These are phyloP conservation scores for Gracilariopsis chorda DNA, from an alignment of 23 red algal species.

Conservation along the genomic window DNA sequence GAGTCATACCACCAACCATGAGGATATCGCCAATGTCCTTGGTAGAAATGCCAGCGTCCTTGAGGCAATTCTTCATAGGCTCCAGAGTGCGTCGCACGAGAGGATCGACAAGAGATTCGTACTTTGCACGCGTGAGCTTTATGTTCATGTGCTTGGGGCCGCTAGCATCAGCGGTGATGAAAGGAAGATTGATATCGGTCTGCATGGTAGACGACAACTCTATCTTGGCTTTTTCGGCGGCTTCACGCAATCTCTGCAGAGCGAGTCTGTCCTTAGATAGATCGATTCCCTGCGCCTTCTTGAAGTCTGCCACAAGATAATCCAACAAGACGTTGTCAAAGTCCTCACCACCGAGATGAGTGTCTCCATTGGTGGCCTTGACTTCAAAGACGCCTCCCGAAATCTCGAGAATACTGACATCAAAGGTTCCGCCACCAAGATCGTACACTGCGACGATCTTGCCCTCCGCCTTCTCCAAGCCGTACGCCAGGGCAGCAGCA, in stretches of 20 bases:
- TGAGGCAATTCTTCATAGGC: slow-evolving; percentile 97
- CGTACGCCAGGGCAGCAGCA: slow-evolving; percentile 93
- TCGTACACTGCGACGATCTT: slow-evolving; percentile 99
- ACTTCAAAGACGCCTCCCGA: slow-evolving; percentile 98
- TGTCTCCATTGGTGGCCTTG: slow-evolving; percentile 99
- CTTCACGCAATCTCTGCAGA: slow-evolving; percentile 93
- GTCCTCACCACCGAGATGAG: slow-evolving; percentile 99
- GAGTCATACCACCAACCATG: slow-evolving; percentile 98
- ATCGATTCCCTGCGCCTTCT: slow-evolving; percentile 98
- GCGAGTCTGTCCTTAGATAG: slow-evolving; percentile 91
- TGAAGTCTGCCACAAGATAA: slow-evolving; percentile 93
- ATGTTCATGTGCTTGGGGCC: slow-evolving; percentile 99
- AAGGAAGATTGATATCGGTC: slow-evolving; percentile 98
- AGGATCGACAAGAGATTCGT: slow-evolving; percentile 90
- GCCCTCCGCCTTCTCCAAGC: slow-evolving; percentile 92
- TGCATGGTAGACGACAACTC: slow-evolving; percentile 95
- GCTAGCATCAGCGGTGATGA: slow-evolving; percentile 96
- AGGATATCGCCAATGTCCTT: slow-evolving; percentile 94
- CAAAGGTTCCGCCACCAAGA: slow-evolving; percentile 98
- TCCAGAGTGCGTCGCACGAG: slow-evolving; percentile 90
- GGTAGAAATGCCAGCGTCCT: slow-evolving; percentile 80
- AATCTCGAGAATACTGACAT: slow-evolving; percentile 98
- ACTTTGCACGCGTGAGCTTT: slow-evolving; percentile 96
- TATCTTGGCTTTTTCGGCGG: slow-evolving; percentile 98
- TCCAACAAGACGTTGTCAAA: slow-evolving; percentile 96